These are phyloP conservation scores for Zoysia pacifica DNA, from an alignment of 176 grass and related monocot genomes.

Conservation along the genomic window DNA sequence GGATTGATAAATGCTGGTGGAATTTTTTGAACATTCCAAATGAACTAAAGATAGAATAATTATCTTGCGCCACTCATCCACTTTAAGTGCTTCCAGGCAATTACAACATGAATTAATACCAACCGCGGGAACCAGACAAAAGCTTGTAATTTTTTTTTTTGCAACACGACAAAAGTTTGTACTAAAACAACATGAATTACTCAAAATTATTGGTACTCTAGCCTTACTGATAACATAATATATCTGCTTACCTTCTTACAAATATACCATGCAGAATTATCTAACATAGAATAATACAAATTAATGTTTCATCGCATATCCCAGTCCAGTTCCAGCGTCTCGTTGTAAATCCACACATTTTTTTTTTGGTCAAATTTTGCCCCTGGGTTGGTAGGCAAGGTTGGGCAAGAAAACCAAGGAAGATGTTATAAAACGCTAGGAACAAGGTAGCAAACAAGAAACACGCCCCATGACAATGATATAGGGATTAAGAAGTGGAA, in stretches of 20 bases:
- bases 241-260: not conserved
- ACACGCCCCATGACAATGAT: slow-evolving; percentile 1
- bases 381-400: not conserved
- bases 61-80: slow-evolving; percentile 3
- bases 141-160: no score
- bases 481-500: not conserved
- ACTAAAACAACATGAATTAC: not conserved
- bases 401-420: not conserved
- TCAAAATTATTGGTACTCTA: not conserved
- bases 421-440: not conserved
- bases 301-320: not conserved
- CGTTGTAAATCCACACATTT: not conserved
- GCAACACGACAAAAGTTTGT: not conserved
- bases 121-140: not conserved
- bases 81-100: slow-evolving; percentile 11
- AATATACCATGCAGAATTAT: not conserved
- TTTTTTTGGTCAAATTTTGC: not conserved
- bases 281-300: not conserved
- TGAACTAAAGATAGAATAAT: not conserved
- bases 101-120: not conserved
- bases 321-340: not conserved
- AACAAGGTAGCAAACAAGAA: not conserved
- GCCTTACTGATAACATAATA: not conserved
- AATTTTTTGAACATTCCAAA: slow-evolving; percentile 6
- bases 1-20: not conserved